Evolutionary conservation across 2,329 filamentous ascomycete genomes (phyloP).

Genomic region (Fusarium fujikuroi): DNA sequence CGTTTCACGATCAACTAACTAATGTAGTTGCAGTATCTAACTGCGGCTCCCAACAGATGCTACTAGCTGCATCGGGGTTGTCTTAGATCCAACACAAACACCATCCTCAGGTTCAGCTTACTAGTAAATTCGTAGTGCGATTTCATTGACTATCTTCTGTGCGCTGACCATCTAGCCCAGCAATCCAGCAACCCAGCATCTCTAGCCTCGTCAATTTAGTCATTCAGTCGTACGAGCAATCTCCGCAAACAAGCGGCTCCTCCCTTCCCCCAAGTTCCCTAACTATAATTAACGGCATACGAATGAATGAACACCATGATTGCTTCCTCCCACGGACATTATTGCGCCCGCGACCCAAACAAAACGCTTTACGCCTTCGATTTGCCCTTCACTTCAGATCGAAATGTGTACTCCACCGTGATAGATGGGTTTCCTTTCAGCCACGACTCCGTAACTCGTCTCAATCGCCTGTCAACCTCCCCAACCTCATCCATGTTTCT

Average conservation of each 20-base stretch:
- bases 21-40: background rate
- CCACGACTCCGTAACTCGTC: conserved; percentile 39
- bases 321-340: conserved; percentile 5
- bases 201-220: conserved; percentile 12
- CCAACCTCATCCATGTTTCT: conserved; percentile 40
- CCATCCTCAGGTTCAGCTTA: conserved; percentile 12
- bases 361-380: conserved; percentile 17
- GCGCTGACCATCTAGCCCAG: conserved; percentile 3
- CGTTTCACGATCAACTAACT: conserved; percentile 7
- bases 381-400: conserved; percentile 44
- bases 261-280: background rate
- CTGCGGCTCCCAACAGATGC: conserved; percentile 18
- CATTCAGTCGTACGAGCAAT: conserved; percentile 29
- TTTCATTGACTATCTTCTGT: conserved; percentile 6
- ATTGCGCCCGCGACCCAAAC: conserved; percentile 14
- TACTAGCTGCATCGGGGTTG: conserved; percentile 33
- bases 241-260: background rate
- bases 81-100: conserved; percentile 29
- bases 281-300: background rate
- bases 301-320: conserved; percentile 1
- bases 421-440: conserved; percentile 7
- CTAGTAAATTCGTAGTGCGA: background rate
- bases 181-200: conserved; percentile 1
- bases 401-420: conserved; percentile 44
- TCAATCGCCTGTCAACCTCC: conserved; percentile 36